A percentile compares a stretch with the other conserved stretches of the same genome.
These are phyloP conservation scores for Russula emetica DNA, from an alignment of 768 basidiomycete species.

Conservation along the genomic window DNA sequence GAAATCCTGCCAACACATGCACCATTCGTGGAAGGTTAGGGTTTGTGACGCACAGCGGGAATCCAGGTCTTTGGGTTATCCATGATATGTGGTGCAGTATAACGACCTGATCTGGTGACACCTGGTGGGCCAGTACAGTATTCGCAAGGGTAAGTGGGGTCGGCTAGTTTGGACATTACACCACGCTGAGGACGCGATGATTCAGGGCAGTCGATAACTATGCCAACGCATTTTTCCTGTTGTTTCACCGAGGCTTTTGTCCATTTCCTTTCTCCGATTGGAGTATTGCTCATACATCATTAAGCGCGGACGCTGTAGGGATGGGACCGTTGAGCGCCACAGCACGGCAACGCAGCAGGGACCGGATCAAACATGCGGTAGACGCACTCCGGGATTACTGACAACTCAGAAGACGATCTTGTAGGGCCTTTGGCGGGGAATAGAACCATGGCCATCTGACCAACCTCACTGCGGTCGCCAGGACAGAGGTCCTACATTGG, in stretches of 20 bases:
- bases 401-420: background rate
- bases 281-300: background rate
- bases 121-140: too few relatives aligned
- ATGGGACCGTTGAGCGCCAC: background rate
- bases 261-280: background rate
- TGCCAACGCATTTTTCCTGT: too few relatives aligned
- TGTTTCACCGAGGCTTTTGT: background rate
- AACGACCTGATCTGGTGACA: too few relatives aligned
- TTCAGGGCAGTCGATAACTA: too few relatives aligned
- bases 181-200: too few relatives aligned
- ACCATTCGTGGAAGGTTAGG: background rate
- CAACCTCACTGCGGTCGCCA: background rate
- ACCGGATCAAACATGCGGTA: constrained; percentile 1
- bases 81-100: too few relatives aligned
- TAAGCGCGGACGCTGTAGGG: constrained; percentile 7
- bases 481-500: background rate
- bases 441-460: too few relatives aligned
- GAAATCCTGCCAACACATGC: background rate
- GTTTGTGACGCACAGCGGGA: too few relatives aligned
- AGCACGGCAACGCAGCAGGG: background rate
- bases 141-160: too few relatives aligned
- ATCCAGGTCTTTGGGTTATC: too few relatives aligned
- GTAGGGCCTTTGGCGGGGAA: too few relatives aligned
- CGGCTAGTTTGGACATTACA: too few relatives aligned
- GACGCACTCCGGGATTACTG: background rate